Evolutionary conservation across 495 filamentous ascomycete genomes (phyloP).

Genomic region (Recurvomyces mirabilis): DNA sequence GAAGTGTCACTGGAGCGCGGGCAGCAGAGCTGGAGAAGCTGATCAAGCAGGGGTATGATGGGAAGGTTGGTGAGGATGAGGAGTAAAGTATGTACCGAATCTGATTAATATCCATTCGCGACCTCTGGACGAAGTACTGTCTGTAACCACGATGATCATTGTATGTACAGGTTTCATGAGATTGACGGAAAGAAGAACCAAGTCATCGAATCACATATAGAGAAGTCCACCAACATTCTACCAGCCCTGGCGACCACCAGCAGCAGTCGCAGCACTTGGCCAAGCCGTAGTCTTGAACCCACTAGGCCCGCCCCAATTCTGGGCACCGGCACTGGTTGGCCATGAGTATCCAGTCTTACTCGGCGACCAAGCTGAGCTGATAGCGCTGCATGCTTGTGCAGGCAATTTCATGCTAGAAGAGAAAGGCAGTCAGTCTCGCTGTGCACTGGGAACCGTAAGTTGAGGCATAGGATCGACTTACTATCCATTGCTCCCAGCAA

Average conservation of each 20-base stretch:
- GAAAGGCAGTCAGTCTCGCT: background rate
- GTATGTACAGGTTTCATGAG: no score
- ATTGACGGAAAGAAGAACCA: no score
- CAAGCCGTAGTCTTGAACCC: background rate
- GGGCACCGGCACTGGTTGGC: background rate
- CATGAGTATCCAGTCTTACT: background rate
- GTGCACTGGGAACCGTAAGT: no score
- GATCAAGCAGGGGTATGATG: slow-evolving; percentile 21
- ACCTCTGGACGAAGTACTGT: no score
- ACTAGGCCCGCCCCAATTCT: no score
- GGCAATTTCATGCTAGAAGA: slow-evolving; percentile 6
- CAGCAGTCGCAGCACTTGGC: slow-evolving; percentile 1
- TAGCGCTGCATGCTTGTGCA: slow-evolving; percentile 10
- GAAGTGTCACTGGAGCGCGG: slow-evolving; percentile 18
- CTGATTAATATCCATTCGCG: no score
- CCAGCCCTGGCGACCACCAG: background rate
- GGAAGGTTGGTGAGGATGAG: slow-evolving; percentile 12
- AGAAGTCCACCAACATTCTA: no score
- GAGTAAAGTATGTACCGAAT: no score
- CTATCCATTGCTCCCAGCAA: slow-evolving; percentile 9
- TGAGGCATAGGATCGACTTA: background rate
- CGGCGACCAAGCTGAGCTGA: slow-evolving; percentile 5
- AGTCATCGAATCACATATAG: no score
- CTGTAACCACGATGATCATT: no score
- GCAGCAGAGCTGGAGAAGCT: slow-evolving; percentile 19